Conservation (phyloP, 495 filamentous ascomycete genomes). For the Cladorrhinum samala region DNA sequence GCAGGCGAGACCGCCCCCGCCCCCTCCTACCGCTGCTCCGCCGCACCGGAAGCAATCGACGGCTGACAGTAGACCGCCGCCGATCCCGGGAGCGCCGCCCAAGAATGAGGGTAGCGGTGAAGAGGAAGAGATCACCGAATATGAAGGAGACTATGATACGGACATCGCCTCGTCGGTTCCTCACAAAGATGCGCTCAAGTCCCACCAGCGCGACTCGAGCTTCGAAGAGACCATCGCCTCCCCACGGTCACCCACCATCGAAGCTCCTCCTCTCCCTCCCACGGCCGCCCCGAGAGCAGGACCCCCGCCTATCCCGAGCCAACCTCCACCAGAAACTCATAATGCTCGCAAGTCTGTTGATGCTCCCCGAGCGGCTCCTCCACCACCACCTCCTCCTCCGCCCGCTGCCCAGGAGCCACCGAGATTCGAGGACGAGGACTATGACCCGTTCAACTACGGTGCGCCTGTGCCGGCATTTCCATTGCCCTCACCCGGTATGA, state of each 20-base stretch:
- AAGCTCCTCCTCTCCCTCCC: conserved; percentile 39
- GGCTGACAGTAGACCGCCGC: conserved; percentile 37
- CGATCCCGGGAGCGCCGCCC: conserved; percentile 24
- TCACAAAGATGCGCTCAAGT: conserved; percentile 84
- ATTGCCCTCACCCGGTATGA: conserved; percentile 41
- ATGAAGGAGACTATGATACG: conserved; percentile 97
- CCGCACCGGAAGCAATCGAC: conserved; percentile 55
- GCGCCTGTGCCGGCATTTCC: conserved; percentile 41
- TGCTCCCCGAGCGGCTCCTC: conserved; percentile 59
- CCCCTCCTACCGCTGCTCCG: conserved; percentile 58
- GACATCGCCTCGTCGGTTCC: conserved; percentile 87
- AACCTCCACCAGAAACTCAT: conserved; percentile 47
- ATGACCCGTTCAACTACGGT: conserved; percentile 67
- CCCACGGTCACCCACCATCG: conserved; percentile 41
- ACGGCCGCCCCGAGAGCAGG: conserved; percentile 40
- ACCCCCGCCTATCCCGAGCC: conserved; percentile 54
- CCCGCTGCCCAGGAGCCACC: conserved; percentile 44
- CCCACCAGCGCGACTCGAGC: conserved; percentile 73
- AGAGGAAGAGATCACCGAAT: conserved; percentile 81
- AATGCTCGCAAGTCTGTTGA: conserved; percentile 38
- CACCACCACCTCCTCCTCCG: conserved; percentile 58
- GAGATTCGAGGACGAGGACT: conserved; percentile 57
- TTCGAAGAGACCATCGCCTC: conserved; percentile 45
- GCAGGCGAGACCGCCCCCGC: conserved; percentile 67
- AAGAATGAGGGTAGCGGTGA: conserved; percentile 48